A percentile compares a stretch with the other conserved stretches of the same genome.
Evolutionary conservation across 2,329 filamentous ascomycete species (phyloP).

Genomic region (Sarocladium strictum): DNA sequence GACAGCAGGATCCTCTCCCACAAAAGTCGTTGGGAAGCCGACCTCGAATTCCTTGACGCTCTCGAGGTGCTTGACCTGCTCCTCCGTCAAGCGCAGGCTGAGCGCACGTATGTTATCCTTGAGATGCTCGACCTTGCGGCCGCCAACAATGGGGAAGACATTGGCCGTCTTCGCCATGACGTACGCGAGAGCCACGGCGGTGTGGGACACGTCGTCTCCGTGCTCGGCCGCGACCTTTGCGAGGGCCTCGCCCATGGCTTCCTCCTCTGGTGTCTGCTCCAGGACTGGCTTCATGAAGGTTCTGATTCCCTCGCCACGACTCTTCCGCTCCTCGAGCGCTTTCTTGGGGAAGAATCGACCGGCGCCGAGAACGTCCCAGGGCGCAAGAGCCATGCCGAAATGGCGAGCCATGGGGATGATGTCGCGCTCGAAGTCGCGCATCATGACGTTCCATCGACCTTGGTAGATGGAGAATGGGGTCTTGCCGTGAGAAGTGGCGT

Average conservation of each 20-base stretch:
- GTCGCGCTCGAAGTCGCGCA: conserved; percentile 20
- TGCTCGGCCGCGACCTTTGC: conserved; percentile 34
- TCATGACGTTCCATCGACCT: conserved; percentile 19
- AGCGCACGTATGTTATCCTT: conserved; percentile 49
- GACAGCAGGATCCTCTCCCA: conserved; percentile 10
- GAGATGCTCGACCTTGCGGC: conserved; percentile 45
- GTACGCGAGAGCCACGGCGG: conserved; percentile 51
- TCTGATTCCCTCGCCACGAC: conserved; percentile 6
- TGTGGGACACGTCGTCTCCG: conserved; percentile 35
- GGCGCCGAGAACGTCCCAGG: conserved; percentile 45
- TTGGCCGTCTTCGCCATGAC: conserved; percentile 43
- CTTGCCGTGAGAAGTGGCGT: conserved; percentile 19
- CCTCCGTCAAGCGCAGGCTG: conserved; percentile 38
- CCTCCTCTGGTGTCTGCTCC: conserved; percentile 23
- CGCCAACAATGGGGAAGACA: conserved; percentile 49
- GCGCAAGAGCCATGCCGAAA: conserved; percentile 35
- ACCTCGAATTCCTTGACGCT: conserved; percentile 44
- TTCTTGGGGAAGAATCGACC: conserved; percentile 28
- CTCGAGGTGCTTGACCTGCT: conserved; percentile 51
- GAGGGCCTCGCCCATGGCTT: conserved; percentile 33
- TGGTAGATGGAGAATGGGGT: conserved; percentile 21
- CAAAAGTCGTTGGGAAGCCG: conserved; percentile 35
- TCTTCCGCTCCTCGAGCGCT: conserved; percentile 19
- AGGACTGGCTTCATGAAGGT: not conserved
- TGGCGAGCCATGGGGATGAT: conserved; percentile 21